Evolutionary conservation across 306 rosid genomes (phyloP).

Genomic region (Elaeagnus macrophylla): DNA sequence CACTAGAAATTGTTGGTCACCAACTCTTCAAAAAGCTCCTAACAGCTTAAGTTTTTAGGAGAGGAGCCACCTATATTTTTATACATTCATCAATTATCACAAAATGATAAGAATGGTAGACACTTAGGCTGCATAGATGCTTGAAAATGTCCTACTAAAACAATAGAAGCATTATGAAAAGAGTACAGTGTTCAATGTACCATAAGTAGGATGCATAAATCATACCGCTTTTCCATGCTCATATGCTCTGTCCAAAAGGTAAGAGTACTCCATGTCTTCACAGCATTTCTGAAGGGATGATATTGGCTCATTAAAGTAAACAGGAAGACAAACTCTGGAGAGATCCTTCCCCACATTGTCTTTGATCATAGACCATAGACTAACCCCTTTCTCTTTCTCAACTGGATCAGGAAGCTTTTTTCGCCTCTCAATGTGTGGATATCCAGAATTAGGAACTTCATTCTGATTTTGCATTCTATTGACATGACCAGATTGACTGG

Average conservation of each 20-base stretch:
- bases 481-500: conserved; percentile 27
- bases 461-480: conserved; percentile 34
- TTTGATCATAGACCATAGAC: conserved; percentile 96
- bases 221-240: conserved; percentile 77
- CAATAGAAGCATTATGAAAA: background rate
- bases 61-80: too few relatives aligned
- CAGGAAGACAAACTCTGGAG: conserved; percentile 91
- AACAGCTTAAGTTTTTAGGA: too few relatives aligned
- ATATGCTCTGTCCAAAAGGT: conserved; percentile 81
- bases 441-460: conserved; percentile 20
- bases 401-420: conserved; percentile 79
- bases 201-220: conserved; percentile 8
- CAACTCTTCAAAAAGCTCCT: too few relatives aligned
- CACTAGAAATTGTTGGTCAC: too few relatives aligned
- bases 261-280: conserved; percentile 91
- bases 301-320: conserved; percentile 94
- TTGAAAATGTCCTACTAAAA: background rate
- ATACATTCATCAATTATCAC: too few relatives aligned
- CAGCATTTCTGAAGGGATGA: conserved; percentile 96
- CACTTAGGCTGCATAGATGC: background rate
- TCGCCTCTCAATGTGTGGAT: conserved; percentile 55
- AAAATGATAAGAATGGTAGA: background rate
- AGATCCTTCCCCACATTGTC: conserved; percentile 99
- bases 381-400: conserved; percentile 94
- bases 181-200: conserved; percentile 4